These are phyloP conservation scores for Spathaspora sp. DNA, from an alignment of 805 yeast genomes.

Conservation along the genomic window DNA sequence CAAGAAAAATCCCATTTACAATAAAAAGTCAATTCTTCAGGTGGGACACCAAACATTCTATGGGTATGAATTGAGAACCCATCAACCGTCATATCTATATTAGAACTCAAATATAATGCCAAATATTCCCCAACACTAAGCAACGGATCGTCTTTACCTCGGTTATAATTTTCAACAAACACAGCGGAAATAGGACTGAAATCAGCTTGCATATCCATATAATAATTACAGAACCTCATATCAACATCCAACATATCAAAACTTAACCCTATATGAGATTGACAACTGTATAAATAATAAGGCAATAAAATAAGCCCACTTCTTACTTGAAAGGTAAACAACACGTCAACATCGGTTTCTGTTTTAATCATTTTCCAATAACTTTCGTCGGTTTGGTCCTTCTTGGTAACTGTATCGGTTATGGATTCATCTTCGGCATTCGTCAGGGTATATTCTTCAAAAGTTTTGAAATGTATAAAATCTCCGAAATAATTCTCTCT, in stretches of 20 bases:
- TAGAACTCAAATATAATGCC: slow-evolving; percentile 6
- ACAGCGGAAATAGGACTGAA: slow-evolving; percentile 51
- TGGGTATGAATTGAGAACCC: slow-evolving; percentile 75
- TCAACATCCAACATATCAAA: slow-evolving; percentile 72
- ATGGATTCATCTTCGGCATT: slow-evolving; percentile 7
- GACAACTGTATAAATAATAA: slow-evolving; percentile 60
- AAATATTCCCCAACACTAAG: slow-evolving; percentile 23
- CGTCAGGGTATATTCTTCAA: slow-evolving; percentile 65
- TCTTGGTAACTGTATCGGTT: background rate
- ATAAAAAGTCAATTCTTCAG: slow-evolving; percentile 79
- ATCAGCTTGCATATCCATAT: slow-evolving; percentile 86
- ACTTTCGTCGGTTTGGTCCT: slow-evolving; percentile 11
- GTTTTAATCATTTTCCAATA: slow-evolving; percentile 41
- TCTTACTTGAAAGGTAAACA: slow-evolving; percentile 65
- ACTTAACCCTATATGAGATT: slow-evolving; percentile 56
- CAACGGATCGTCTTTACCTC: slow-evolving; percentile 18
- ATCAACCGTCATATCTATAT: slow-evolving; percentile 51
- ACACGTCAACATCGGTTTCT: slow-evolving; percentile 74
- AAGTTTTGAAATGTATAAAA: slow-evolving; percentile 72
- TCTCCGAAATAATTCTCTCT: slow-evolving; percentile 92
- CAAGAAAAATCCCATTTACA: slow-evolving; percentile 86
- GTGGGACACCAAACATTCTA: slow-evolving; percentile 90
- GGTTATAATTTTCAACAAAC: slow-evolving; percentile 24
- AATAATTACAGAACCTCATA: slow-evolving; percentile 82
- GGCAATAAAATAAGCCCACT: slow-evolving; percentile 77